Conservation (phyloP, 2,329 filamentous ascomycete species). For the Claviceps sorghi region DNA sequence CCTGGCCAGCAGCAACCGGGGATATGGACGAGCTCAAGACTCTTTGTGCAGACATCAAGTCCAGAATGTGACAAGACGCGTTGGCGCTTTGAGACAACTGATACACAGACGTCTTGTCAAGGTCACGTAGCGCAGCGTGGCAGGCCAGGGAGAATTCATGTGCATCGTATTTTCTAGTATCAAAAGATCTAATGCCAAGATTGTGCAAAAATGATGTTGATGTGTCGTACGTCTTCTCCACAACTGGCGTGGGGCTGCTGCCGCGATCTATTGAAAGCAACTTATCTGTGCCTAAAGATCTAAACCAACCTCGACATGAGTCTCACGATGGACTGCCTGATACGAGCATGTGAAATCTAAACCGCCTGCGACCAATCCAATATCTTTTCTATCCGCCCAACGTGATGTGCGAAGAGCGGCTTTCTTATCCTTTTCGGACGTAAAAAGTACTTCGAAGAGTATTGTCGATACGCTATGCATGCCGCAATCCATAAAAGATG, state of each 20-base stretch:
- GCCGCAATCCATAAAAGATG: neutral
- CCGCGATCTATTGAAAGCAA: neutral
- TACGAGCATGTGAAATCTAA: neutral
- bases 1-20: slow-evolving; percentile 60
- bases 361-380: neutral
- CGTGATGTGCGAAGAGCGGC: neutral
- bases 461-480: neutral
- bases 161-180: neutral
- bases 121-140: neutral
- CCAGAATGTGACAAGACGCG: slow-evolving; percentile 54
- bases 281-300: neutral
- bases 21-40: slow-evolving; percentile 77
- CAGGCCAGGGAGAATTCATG: neutral
- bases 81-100: neutral
- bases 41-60: slow-evolving; percentile 69
- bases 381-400: neutral
- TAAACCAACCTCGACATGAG: neutral
- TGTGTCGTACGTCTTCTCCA: neutral
- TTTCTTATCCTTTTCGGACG: neutral
- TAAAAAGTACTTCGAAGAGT: neutral
- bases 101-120: neutral
- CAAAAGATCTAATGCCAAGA: neutral
- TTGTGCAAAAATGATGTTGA: neutral
- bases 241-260: neutral
- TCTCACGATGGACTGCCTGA: neutral